A percentile compares a stretch with the other conserved stretches of the same genome.
These are phyloP conservation scores for Ciborinia camelliae DNA, from an alignment of 2,329 filamentous ascomycete species.

Conservation along the genomic window DNA sequence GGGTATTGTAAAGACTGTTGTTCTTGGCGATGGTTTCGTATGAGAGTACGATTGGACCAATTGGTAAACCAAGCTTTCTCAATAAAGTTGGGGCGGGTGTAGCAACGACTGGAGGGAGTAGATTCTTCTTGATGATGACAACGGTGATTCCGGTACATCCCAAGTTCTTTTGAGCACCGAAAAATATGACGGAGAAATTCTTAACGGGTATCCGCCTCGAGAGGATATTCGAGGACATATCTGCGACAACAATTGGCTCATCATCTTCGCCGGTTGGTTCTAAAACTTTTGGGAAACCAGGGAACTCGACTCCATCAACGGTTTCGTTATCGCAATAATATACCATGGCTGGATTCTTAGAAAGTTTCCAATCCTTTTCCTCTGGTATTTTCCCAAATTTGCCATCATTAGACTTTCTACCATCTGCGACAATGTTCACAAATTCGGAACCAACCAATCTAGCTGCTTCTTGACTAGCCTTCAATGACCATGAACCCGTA, in stretches of 20 bases:
- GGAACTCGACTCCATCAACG: slow-evolving; percentile 90
- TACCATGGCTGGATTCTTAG: slow-evolving; percentile 65
- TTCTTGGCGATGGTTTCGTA: slow-evolving; percentile 87
- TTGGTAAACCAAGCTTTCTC: slow-evolving; percentile 69
- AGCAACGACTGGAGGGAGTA: slow-evolving; percentile 65
- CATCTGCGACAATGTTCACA: slow-evolving; percentile 76
- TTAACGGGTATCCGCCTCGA: slow-evolving; percentile 71
- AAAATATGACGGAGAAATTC: slow-evolving; percentile 84
- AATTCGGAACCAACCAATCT: slow-evolving; percentile 73
- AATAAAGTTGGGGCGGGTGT: slow-evolving; percentile 68
- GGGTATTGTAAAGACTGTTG: slow-evolving; percentile 92
- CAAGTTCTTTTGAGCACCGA: slow-evolving; percentile 92
- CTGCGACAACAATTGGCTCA: slow-evolving; percentile 76
- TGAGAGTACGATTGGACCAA: slow-evolving; percentile 75
- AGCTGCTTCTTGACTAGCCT: slow-evolving; percentile 79
- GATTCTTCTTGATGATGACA: slow-evolving; percentile 74
- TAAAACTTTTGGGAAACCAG: slow-evolving; percentile 63
- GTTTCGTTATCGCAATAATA: slow-evolving; percentile 93
- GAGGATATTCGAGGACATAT: slow-evolving; percentile 94
- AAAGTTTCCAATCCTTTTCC: slow-evolving; percentile 73
- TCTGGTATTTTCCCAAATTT: slow-evolving; percentile 85
- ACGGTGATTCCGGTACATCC: slow-evolving; percentile 84
- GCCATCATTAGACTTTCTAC: slow-evolving; percentile 61
- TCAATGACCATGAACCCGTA: slow-evolving; percentile 86
- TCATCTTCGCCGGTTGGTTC: slow-evolving; percentile 56